A percentile compares a stretch with the other conserved stretches of the same genome.
These are phyloP conservation scores for Bertia moriformis DNA, from an alignment of 2,329 filamentous ascomycete species.

Conservation along the genomic window DNA sequence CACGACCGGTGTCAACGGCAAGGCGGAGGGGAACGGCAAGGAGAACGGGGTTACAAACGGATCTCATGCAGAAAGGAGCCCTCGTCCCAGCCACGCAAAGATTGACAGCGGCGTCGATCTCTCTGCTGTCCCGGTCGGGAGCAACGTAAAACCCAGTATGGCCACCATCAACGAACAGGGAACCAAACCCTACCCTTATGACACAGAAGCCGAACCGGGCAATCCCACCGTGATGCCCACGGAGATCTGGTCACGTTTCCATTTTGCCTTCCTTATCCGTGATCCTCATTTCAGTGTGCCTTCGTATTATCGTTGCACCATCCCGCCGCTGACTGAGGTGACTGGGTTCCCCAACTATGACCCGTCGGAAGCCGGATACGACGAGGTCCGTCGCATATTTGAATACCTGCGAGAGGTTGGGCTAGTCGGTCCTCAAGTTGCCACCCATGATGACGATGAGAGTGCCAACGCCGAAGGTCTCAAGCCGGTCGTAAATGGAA, in stretches of 20 bases:
- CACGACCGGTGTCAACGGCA: slow-evolving; percentile 8
- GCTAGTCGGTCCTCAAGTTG: slow-evolving; percentile 38
- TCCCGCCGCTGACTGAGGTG: slow-evolving; percentile 42
- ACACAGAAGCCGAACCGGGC: slow-evolving; percentile 32
- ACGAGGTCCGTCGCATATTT: slow-evolving; percentile 45
- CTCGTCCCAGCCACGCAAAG: no score
- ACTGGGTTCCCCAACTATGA: slow-evolving; percentile 50
- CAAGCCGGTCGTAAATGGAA: slow-evolving; percentile 4
- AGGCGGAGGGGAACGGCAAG: slow-evolving; percentile 5
- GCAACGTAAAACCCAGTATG: background rate
- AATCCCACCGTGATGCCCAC: slow-evolving; percentile 49
- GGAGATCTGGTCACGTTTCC: slow-evolving; percentile 40
- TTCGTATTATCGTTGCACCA: slow-evolving; percentile 52
- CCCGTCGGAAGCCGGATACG: slow-evolving; percentile 46
- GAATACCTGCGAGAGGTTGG: slow-evolving; percentile 41
- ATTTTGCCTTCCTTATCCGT: slow-evolving; percentile 54
- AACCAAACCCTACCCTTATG: slow-evolving; percentile 33
- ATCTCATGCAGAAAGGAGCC: background rate
- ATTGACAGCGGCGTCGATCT: background rate
- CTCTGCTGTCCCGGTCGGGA: background rate
- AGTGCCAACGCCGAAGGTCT: slow-evolving; percentile 1
- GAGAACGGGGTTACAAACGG: slow-evolving; percentile 15
- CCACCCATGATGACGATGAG: slow-evolving; percentile 10
- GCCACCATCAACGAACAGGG: no score
- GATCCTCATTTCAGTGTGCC: slow-evolving; percentile 50